phyloP scores from a whole-genome alignment of 2,329 filamentous ascomycete genomes.

The Exophiala sp. region DNA sequence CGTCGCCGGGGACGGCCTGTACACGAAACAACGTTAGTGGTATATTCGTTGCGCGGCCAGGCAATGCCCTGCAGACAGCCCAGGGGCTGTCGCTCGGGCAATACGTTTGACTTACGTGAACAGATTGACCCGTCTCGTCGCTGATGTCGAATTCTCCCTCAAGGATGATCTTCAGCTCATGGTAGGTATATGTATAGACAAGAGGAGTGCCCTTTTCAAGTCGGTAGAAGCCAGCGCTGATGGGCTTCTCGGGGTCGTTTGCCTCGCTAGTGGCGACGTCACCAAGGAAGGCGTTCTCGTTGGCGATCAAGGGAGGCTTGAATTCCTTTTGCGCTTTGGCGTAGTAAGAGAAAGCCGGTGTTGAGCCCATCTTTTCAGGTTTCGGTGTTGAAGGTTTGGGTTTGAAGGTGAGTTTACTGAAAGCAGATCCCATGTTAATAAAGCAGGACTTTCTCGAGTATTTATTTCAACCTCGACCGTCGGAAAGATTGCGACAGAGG shows the following conservation, averaged over 20 bases:
- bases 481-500: not conserved
- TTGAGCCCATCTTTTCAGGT: constrained; percentile 16
- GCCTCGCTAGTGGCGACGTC: constrained; percentile 56
- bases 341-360: constrained; percentile 42
- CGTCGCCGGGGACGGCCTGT: constrained; percentile 55
- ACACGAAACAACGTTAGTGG: not conserved
- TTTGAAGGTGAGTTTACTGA: constrained; percentile 15
- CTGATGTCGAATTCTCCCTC: constrained; percentile 61
- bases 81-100: no score
- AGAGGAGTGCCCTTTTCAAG: constrained; percentile 62
- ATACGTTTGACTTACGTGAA: constrained; percentile 24
- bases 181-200: constrained; percentile 63
- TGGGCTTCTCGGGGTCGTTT: constrained; percentile 52
- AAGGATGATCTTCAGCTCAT: constrained; percentile 69
- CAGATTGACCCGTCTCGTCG: constrained; percentile 53
- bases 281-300: constrained; percentile 62
- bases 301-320: constrained; percentile 60
- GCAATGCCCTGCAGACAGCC: no score
- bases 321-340: constrained; percentile 54
- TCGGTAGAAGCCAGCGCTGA: constrained; percentile 60
- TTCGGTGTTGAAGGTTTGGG: not conserved
- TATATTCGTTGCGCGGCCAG: no score
- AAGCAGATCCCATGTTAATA: not conserved
- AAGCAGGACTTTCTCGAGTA: not conserved
- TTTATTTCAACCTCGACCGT: not conserved